A percentile compares a stretch with the other conserved stretches of the same genome.
These are phyloP conservation scores for Triticum monococcum DNA, from an alignment of 176 grass and related monocot species.

Conservation along the genomic window DNA sequence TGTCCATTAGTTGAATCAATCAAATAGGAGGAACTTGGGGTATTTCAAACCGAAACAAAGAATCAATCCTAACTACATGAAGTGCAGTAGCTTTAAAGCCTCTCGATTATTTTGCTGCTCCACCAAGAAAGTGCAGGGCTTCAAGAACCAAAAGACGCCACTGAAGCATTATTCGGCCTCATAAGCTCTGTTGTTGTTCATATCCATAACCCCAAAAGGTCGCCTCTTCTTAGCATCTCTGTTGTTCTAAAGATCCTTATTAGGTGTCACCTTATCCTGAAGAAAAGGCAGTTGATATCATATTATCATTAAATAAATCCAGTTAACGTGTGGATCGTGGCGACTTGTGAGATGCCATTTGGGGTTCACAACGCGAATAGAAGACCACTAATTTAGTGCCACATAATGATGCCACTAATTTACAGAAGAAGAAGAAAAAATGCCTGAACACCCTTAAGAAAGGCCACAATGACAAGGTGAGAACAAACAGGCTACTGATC, in stretches of 20 bases:
- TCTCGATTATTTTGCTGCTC: slow-evolving; percentile 30
- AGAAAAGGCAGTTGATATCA: slow-evolving; percentile 3
- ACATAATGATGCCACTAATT: not conserved
- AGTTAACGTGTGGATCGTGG: not conserved
- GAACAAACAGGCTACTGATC: not conserved
- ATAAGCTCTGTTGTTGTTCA: slow-evolving; percentile 33
- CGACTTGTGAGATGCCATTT: not conserved
- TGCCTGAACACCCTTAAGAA: not conserved
- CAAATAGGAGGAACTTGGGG: too few species aligned
- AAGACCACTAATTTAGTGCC: not conserved
- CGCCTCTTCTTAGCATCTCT: slow-evolving; percentile 43
- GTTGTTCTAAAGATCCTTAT: slow-evolving; percentile 58
- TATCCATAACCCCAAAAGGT: slow-evolving; percentile 53
- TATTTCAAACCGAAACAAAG: slow-evolving; percentile 2
- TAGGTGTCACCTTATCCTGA: slow-evolving; percentile 60
- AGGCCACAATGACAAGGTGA: not conserved
- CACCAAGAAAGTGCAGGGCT: slow-evolving; percentile 39
- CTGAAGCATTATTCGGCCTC: slow-evolving; percentile 57
- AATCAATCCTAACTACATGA: slow-evolving; percentile 27
- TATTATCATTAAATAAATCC: slow-evolving; percentile 15
- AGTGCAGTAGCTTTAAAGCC: not conserved
- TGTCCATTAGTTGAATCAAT: not conserved
- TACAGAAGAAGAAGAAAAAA: not conserved
- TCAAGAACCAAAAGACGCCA: slow-evolving; percentile 70
- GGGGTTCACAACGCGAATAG: not conserved